Conservation (phyloP, 2,329 filamentous ascomycete species). For the Pestalotiopsis sp. region DNA sequence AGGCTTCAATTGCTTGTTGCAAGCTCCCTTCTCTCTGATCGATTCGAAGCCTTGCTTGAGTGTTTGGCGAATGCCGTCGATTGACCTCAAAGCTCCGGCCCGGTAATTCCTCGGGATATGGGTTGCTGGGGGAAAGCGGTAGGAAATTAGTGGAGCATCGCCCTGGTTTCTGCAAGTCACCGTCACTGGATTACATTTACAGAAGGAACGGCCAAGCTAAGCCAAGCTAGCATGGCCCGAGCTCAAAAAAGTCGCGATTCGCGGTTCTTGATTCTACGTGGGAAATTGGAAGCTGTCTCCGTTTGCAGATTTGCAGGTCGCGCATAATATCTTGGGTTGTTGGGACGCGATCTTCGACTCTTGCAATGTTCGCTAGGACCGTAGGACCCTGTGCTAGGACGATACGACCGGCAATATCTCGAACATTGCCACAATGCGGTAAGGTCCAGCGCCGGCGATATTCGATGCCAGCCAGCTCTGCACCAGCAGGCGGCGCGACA, state of each 20-base stretch:
- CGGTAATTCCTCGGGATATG: slow-evolving; percentile 2
- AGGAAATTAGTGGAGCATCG: neutral
- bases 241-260: slow-evolving; percentile 8
- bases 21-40: slow-evolving; percentile 3
- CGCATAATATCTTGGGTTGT: neutral
- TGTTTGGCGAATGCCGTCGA: neutral
- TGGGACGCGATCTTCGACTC: neutral
- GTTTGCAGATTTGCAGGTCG: neutral
- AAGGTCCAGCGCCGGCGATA: slow-evolving; percentile 43
- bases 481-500: slow-evolving; percentile 25
- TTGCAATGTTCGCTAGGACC: slow-evolving; percentile 31
- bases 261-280: neutral
- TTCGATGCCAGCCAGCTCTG: slow-evolving; percentile 36
- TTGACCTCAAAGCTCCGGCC: slow-evolving; percentile 5
- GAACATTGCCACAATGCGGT: slow-evolving; percentile 21
- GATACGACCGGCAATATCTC: slow-evolving; percentile 26
- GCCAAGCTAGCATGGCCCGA: slow-evolving; percentile 2
- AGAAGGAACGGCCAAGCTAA: neutral
- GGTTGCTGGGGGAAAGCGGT: neutral
- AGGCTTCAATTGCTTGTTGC: slow-evolving; percentile 29
- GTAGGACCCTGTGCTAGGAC: slow-evolving; percentile 28
- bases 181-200: neutral
- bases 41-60: neutral
- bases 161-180: neutral
- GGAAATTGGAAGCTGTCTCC: neutral